Evolutionary conservation across 495 filamentous ascomycete genomes (phyloP).

Genomic region (Ascodesmis nigricans): DNA sequence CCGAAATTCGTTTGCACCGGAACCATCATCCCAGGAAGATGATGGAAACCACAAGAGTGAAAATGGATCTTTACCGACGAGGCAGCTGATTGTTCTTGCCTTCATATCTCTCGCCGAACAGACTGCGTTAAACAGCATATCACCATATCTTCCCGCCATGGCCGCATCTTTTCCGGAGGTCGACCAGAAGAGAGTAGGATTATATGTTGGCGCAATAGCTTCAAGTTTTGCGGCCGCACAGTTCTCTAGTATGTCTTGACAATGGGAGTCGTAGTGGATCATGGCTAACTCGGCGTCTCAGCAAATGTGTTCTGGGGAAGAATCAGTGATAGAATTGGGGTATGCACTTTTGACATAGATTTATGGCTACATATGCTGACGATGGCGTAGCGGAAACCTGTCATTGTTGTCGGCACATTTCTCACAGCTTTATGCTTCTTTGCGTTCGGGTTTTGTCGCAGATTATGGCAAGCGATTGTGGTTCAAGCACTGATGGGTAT

Average conservation of each 20-base stretch:
- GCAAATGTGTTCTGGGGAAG: slow-evolving; percentile 87
- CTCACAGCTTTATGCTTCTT: slow-evolving; percentile 60
- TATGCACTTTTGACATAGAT: neutral
- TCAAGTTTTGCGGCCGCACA: slow-evolving; percentile 84
- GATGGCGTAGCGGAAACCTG: slow-evolving; percentile 42
- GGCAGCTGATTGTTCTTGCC: slow-evolving; percentile 64
- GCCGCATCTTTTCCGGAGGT: slow-evolving; percentile 66
- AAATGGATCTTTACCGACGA: slow-evolving; percentile 41
- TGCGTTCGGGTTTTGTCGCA: slow-evolving; percentile 71
- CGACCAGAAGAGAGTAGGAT: slow-evolving; percentile 41
- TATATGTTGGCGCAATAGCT: slow-evolving; percentile 79
- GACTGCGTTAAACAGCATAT: slow-evolving; percentile 87
- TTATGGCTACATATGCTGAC: neutral
- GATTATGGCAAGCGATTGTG: slow-evolving; percentile 54
- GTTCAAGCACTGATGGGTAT: slow-evolving; percentile 82
- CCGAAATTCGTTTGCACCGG: slow-evolving; percentile 1
- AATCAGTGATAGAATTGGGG: slow-evolving; percentile 66
- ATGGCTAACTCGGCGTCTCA: neutral
- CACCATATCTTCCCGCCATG: slow-evolving; percentile 92
- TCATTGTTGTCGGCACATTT: slow-evolving; percentile 69
- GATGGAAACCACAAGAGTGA: slow-evolving; percentile 6
- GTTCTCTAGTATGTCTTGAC: slow-evolving; percentile 32
- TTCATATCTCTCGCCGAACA: slow-evolving; percentile 82
- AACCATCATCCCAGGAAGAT: slow-evolving; percentile 21
- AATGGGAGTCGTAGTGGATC: too few relatives aligned